Evolutionary conservation across 805 yeast genomes (phyloP).

Genomic region (Lipomyces japonicus): DNA sequence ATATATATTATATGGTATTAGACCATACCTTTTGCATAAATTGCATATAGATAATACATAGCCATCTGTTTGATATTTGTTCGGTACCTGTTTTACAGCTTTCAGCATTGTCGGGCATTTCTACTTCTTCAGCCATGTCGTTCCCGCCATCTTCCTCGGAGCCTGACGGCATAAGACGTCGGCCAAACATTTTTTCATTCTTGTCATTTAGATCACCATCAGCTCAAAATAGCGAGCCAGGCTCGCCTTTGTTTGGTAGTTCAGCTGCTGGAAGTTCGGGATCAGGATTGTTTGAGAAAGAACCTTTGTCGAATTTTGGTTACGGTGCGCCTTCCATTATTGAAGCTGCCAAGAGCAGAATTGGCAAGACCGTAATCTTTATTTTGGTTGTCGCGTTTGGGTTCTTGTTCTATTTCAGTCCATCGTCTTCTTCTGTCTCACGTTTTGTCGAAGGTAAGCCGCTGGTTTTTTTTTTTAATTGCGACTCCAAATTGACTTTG

Average conservation of each 20-base stretch:
- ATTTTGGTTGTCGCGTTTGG: constrained; percentile 6
- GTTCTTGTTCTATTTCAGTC: constrained; percentile 10
- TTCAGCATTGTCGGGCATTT: constrained; percentile 10
- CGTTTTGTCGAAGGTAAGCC: constrained; percentile 17
- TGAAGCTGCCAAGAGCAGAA: constrained; percentile 21
- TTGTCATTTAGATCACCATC: constrained; percentile 21
- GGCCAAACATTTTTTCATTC: constrained; percentile 24
- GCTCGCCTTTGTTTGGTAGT: not conserved
- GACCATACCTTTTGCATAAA: too few relatives aligned
- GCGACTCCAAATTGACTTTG: not conserved
- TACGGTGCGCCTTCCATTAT: constrained; percentile 1
- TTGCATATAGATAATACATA: not conserved
- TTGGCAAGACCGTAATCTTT: constrained; percentile 19
- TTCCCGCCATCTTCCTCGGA: constrained; percentile 8
- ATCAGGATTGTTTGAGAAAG: constrained; percentile 21
- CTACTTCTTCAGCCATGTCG: constrained; percentile 7
- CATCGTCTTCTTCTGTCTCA: constrained; percentile 10
- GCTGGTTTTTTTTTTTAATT: not conserved
- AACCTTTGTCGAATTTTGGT: not conserved
- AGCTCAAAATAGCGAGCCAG: not conserved
- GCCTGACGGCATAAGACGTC: constrained; percentile 26
- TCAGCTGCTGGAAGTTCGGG: not conserved
- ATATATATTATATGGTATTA: too few relatives aligned
- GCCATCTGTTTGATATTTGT: not conserved
- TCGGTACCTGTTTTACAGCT: not conserved